Evolutionary conservation across 441 rosid genomes (phyloP).

Genomic region (Populus tomentosa): DNA sequence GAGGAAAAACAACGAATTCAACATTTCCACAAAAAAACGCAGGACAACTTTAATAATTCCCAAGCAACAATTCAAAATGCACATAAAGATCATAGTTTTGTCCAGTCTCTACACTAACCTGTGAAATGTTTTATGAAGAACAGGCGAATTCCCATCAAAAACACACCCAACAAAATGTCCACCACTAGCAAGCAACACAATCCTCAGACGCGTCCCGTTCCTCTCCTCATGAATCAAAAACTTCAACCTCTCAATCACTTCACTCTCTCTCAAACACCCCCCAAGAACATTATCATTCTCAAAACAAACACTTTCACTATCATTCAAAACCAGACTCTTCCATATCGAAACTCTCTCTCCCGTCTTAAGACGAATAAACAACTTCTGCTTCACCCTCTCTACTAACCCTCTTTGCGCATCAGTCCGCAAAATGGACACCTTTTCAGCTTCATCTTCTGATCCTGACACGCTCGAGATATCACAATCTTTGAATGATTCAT

Average conservation of each 20-base stretch:
- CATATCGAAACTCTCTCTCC: slow-evolving; percentile 77
- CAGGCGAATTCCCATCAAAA: slow-evolving; percentile 63
- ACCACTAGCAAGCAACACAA: slow-evolving; percentile 81
- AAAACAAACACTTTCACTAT: slow-evolving; percentile 44
- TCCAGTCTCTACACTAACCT: slow-evolving; percentile 39
- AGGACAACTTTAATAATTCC: background rate
- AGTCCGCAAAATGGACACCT: slow-evolving; percentile 22
- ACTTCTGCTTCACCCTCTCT: slow-evolving; percentile 48
- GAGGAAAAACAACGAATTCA: background rate
- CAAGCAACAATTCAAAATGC: background rate
- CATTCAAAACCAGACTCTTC: slow-evolving; percentile 66
- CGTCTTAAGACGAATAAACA: slow-evolving; percentile 53
- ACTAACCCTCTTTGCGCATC: slow-evolving; percentile 32
- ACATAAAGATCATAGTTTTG: background rate
- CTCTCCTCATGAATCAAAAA: slow-evolving; percentile 37
- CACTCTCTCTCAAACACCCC: slow-evolving; percentile 34
- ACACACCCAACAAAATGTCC: slow-evolving; percentile 93
- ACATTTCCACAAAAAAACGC: slow-evolving; percentile 5
- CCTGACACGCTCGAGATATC: slow-evolving; percentile 95
- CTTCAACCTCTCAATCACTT: slow-evolving; percentile 59
- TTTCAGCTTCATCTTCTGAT: slow-evolving; percentile 84
- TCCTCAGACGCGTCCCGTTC: slow-evolving; percentile 43
- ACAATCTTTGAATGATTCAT: slow-evolving; percentile 65
- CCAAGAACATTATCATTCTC: slow-evolving; percentile 29
- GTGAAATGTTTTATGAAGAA: slow-evolving; percentile 89